Percentiles rank a stretch among this genome's conserved stretches.
phyloP scores from a whole-genome alignment of 441 rosid species.

The Syzygium syzygioides region DNA sequence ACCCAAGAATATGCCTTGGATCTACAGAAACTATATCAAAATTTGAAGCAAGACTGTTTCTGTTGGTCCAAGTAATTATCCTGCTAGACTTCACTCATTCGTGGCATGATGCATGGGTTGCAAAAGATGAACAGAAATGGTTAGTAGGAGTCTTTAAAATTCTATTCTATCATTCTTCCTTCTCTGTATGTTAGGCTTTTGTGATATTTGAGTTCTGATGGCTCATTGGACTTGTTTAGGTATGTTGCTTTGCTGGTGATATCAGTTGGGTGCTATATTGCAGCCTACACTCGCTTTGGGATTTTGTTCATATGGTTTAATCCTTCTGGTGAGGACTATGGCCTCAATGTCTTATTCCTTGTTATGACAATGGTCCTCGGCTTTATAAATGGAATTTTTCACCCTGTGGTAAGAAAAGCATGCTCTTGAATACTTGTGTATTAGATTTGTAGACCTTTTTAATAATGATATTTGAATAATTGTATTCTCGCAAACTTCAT shows the following conservation, averaged over 20 bases:
- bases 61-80: slow-evolving; percentile 88
- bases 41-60: slow-evolving; percentile 86
- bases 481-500: background rate
- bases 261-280: slow-evolving; percentile 78
- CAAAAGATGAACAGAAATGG: slow-evolving; percentile 95
- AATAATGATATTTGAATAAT: background rate
- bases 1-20: background rate
- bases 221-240: slow-evolving; percentile 36
- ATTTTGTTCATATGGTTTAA: slow-evolving; percentile 89
- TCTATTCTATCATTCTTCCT: background rate
- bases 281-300: slow-evolving; percentile 71
- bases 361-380: slow-evolving; percentile 87
- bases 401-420: slow-evolving; percentile 58
- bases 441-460: background rate
- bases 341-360: slow-evolving; percentile 89
- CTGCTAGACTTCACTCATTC: slow-evolving; percentile 77
- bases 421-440: background rate
- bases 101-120: slow-evolving; percentile 98
- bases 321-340: slow-evolving; percentile 90
- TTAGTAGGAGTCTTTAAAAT: slow-evolving; percentile 18
- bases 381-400: slow-evolving; percentile 60
- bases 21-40: slow-evolving; percentile 69
- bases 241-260: slow-evolving; percentile 73
- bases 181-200: background rate
- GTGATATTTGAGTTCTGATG: slow-evolving; percentile 10